Percentiles rank a stretch among this genome's conserved stretches.
phyloP scores from a whole-genome alignment of 805 yeast genomes.

The Torulaspora indica region DNA sequence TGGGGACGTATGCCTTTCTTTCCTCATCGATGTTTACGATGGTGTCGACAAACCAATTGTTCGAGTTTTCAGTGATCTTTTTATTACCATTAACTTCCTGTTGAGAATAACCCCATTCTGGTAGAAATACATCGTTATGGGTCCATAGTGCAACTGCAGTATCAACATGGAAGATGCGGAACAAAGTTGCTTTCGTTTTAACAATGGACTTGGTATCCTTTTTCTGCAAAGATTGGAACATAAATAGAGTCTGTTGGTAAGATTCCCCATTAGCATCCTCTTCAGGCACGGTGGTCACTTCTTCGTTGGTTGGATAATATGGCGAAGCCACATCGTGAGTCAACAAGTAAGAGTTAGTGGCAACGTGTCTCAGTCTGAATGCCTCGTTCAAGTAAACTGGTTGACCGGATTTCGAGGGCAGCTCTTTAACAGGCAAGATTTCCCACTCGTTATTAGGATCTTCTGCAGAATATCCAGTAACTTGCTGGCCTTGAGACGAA shows the following conservation, averaged over 20 bases:
- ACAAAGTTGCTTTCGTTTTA: conserved; percentile 63
- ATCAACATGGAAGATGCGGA: conserved; percentile 74
- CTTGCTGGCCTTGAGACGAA: conserved; percentile 92
- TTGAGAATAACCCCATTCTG: conserved; percentile 92
- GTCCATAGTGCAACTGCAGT: conserved; percentile 95
- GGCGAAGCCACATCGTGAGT: conserved; percentile 98
- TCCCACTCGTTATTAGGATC: conserved; percentile 82
- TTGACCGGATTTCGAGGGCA: conserved; percentile 40
- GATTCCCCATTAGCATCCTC: conserved; percentile 54
- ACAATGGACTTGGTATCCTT: conserved; percentile 42
- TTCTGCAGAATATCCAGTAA: conserved; percentile 58
- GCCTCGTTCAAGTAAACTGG: conserved; percentile 65
- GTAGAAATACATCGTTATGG: conserved; percentile 73
- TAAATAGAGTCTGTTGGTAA: conserved; percentile 74
- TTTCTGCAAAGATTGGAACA: conserved; percentile 57
- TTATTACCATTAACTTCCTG: conserved; percentile 96
- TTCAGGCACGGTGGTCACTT: conserved; percentile 67
- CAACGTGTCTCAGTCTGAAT: conserved; percentile 75
- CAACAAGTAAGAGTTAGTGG: conserved; percentile 71
- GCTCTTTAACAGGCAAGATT: conserved; percentile 58
- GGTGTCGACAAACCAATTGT: conserved; percentile 70
- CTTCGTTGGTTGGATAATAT: conserved; percentile 84
- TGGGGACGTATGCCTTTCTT: conserved; percentile 63
- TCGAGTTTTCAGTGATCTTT: conserved; percentile 59
- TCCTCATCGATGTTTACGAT: conserved; percentile 61